Base-by-base conservation (phyloP, 75 land plant genomes). In the Pinus taeda region DNA sequence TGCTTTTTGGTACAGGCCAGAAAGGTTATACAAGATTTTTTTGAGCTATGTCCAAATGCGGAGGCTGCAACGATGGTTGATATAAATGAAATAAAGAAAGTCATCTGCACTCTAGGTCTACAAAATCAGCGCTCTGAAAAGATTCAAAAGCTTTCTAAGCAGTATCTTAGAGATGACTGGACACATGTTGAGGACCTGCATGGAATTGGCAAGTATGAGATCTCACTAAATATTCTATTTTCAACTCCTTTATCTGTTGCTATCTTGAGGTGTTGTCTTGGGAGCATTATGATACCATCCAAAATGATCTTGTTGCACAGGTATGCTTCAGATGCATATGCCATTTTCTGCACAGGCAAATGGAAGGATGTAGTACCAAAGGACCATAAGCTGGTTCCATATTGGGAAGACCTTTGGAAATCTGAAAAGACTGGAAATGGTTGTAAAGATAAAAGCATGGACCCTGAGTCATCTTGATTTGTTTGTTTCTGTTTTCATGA, bases 241-340 rank as follows among this genome's bases (percentile, higher is more conserved):
- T 49, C 55, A 49, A 49, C 12, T 1, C 55, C 12, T 49, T 65
- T 63, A 4, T 37, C 37, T 18, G 3, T 37, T 67, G 3, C 53
- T 69, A 69, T 69, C 42, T 36, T 45, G n/a, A 2, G 12, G 71
- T 8, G 42, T 20, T 42, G 53, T 21, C 20, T 12, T 17, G 42
- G n/a, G 65, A n/a, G 0, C 20, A 18, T 69, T 30, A 69, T 8
- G 21, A 36, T 18, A 4, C 18, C 17, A 30, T 36, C 8, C 45
- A 67, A 67, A 69, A 69, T 69, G 53, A 53, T 69, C 42, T 39
- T 71, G 24, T 33, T 63, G 49, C 29, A 53, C 85, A 93, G 96
- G 81, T 95, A 95, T 80, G 96, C 92, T 17, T 84, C 89, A 57
- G 98, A 95, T 93, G 96, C 98, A 29, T 91, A 95, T 87, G 92